phyloP scores from a whole-genome alignment of 345 rosid genomes.

The Mercurialis annua region DNA sequence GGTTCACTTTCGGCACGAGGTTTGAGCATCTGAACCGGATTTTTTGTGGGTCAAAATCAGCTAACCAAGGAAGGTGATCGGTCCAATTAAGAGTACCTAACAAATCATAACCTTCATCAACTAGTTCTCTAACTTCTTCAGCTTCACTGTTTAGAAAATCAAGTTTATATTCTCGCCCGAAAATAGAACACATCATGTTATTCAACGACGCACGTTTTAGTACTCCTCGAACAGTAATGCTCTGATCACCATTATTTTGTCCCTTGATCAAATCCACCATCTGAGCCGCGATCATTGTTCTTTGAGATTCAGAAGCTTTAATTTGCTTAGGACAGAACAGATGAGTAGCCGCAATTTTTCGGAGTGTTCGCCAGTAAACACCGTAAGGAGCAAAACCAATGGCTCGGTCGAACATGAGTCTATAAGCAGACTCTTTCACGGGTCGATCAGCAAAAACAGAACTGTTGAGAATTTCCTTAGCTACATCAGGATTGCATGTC shows the following conservation, averaged over 20 bases:
- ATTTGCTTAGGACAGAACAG: constrained; percentile 61
- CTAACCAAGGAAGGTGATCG: constrained; percentile 70
- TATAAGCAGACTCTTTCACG: constrained; percentile 65
- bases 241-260: constrained; percentile 15
- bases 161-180: constrained; percentile 50
- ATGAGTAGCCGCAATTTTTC: constrained; percentile 58
- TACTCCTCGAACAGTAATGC: constrained; percentile 44
- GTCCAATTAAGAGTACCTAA: constrained; percentile 64
- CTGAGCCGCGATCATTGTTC: constrained; percentile 43
- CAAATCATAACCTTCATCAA: constrained; percentile 66
- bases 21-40: constrained; percentile 59
- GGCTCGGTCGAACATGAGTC: constrained; percentile 69
- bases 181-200: constrained; percentile 75
- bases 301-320: constrained; percentile 40
- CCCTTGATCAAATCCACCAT: constrained; percentile 38
- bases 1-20: constrained; percentile 68
- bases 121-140: constrained; percentile 42
- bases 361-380: constrained; percentile 67
- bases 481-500: constrained; percentile 62
- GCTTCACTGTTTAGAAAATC: constrained; percentile 35
- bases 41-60: constrained; percentile 60
- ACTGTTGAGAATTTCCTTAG: constrained; percentile 60
- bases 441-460: constrained; percentile 74
- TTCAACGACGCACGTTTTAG: constrained; percentile 65
- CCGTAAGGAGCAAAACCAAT: constrained; percentile 82